Evolutionary conservation across 306 rosid genomes (phyloP).

Genomic region (Sesbania bispinosa): DNA sequence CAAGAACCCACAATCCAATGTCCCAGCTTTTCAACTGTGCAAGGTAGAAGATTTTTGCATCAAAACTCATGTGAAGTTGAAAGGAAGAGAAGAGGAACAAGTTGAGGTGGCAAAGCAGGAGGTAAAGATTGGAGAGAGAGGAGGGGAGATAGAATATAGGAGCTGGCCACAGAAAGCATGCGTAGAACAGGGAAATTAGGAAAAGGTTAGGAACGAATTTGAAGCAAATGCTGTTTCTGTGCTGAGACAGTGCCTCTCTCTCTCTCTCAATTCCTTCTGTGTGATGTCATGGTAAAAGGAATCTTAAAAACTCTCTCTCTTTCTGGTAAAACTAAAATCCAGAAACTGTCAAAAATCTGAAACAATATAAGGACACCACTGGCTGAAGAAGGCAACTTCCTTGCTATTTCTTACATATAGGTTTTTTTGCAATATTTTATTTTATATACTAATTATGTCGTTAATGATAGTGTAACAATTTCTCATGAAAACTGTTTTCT

Average conservation of each 20-base stretch:
- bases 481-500: no score
- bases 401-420: no score
- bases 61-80: background rate
- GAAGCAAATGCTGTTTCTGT: constrained; percentile 46
- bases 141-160: constrained; percentile 27
- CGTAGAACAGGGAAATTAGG: constrained; percentile 45
- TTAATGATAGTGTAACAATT: no score
- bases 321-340: constrained; percentile 1
- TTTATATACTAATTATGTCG: no score
- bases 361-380: no score
- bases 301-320: background rate
- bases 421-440: no score
- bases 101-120: background rate
- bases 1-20: constrained; percentile 22
- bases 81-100: background rate
- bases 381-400: no score
- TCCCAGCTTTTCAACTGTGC: background rate
- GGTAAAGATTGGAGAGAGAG: background rate
- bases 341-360: constrained; percentile 14
- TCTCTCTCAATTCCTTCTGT: no score
- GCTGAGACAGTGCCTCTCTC: constrained; percentile 7
- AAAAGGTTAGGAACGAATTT: constrained; percentile 46
- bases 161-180: constrained; percentile 38
- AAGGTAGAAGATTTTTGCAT: background rate
- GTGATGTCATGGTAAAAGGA: constrained; percentile 24